Percentiles rank a stretch among this genome's conserved stretches.
Conservation (phyloP, 805 yeast species). For the Saturnispora bothae region DNA sequence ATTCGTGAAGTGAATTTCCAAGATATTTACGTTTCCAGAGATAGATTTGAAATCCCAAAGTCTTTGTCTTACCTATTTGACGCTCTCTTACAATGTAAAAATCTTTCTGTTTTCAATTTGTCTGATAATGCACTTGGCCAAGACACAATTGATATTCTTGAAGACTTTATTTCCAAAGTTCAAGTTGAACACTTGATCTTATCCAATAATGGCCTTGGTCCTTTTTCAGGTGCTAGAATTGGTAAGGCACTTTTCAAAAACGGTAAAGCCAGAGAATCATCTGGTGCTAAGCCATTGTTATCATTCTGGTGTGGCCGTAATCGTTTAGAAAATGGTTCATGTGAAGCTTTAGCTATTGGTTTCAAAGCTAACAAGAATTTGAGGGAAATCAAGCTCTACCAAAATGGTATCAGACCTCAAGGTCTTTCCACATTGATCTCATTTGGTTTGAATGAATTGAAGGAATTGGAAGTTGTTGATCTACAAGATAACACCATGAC, state of each 20-base stretch:
- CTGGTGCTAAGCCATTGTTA: slow-evolving; percentile 39
- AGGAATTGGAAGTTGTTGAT: slow-evolving; percentile 58
- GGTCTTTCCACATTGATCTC: slow-evolving; percentile 71
- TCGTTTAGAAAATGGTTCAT: slow-evolving; percentile 91
- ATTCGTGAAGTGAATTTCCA: slow-evolving; percentile 70
- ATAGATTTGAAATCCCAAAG: slow-evolving; percentile 88
- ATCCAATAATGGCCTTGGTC: slow-evolving; percentile 97
- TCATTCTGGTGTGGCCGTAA: slow-evolving; percentile 96
- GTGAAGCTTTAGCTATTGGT: slow-evolving; percentile 75
- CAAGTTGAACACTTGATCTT: slow-evolving; percentile 78
- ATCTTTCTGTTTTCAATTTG: slow-evolving; percentile 64
- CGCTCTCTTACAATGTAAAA: slow-evolving; percentile 56
- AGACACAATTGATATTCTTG: slow-evolving; percentile 86
- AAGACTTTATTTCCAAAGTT: slow-evolving; percentile 57
- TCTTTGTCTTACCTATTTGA: slow-evolving; percentile 66
- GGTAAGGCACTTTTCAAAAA: slow-evolving; percentile 76
- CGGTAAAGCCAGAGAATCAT: slow-evolving; percentile 37
- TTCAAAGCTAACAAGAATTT: slow-evolving; percentile 62
- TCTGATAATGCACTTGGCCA: slow-evolving; percentile 97
- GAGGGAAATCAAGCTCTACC: slow-evolving; percentile 71
- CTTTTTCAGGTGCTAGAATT: slow-evolving; percentile 90
- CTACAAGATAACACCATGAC: slow-evolving; percentile 96
- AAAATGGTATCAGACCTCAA: slow-evolving; percentile 93
- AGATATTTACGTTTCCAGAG: slow-evolving; percentile 89
- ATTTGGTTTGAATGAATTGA: slow-evolving; percentile 59